Conservation (phyloP, 2,329 filamentous ascomycete genomes). For the Colletotrichum sp. region DNA sequence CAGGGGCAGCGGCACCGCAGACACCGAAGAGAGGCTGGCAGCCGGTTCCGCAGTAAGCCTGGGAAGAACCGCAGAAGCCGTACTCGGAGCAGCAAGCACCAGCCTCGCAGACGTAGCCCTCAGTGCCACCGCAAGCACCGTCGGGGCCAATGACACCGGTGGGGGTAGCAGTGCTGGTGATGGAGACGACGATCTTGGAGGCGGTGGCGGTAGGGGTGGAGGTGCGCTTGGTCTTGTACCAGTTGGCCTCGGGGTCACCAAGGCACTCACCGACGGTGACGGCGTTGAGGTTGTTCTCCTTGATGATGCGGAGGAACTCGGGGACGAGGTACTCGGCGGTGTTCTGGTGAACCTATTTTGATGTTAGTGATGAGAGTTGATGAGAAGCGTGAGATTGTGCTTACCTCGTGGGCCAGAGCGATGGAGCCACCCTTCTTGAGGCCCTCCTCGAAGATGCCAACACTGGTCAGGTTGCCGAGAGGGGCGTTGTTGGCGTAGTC, state of each 20-base stretch:
- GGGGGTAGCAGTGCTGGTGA: conserved; percentile 22
- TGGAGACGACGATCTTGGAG: conserved; percentile 8
- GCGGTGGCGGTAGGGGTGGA: conserved; percentile 20
- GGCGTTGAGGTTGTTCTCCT: conserved; percentile 30
- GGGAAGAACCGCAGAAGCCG: conserved; percentile 23
- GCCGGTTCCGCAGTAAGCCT: conserved; percentile 22
- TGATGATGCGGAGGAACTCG: conserved; percentile 19
- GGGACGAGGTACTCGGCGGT: conserved; percentile 22
- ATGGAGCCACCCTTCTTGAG: conserved; percentile 30
- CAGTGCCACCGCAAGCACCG: conserved; percentile 16
- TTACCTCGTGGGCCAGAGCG: conserved; percentile 49
- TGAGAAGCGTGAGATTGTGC: conserved; percentile 27
- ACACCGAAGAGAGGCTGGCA: conserved; percentile 24
- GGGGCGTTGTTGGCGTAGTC: conserved; percentile 27
- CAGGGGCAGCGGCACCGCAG: conserved; percentile 15
- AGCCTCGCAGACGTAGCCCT: conserved; percentile 17
- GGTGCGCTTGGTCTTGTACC: conserved; percentile 38
- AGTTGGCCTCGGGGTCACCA: conserved; percentile 48
- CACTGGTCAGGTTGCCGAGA: conserved; percentile 33
- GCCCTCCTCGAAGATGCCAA: conserved; percentile 37
- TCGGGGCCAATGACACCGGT: conserved; percentile 18
- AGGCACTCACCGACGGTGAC: conserved; percentile 54
- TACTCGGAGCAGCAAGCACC: conserved; percentile 24
- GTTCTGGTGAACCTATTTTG: conserved; percentile 18
- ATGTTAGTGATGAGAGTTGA: conserved; percentile 39